These are phyloP conservation scores for Auricularia sp. DNA, from an alignment of 768 basidiomycete species.

Conservation along the genomic window DNA sequence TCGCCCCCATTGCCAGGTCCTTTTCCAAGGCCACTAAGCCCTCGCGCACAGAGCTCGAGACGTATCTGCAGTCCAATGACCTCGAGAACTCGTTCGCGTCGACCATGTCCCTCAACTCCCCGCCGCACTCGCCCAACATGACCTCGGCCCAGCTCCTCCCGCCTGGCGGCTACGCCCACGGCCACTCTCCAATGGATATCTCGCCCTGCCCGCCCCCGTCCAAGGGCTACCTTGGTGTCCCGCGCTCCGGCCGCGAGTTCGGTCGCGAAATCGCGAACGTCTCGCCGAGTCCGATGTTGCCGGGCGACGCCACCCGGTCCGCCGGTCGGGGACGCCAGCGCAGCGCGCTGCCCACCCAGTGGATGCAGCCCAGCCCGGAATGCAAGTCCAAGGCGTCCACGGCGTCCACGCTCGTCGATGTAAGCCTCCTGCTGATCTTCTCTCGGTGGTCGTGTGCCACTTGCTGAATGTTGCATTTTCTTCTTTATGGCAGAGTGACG, in stretches of 20 bases:
- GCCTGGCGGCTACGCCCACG: constrained; percentile 24
- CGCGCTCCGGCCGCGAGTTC: constrained; percentile 61
- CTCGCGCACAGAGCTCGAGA: not conserved
- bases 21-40: not conserved
- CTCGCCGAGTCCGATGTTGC: constrained; percentile 2
- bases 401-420: not conserved
- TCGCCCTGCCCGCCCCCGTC: constrained; percentile 43
- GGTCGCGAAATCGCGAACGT: constrained; percentile 67
- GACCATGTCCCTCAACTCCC: constrained; percentile 70
- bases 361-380: constrained; percentile 17
- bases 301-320: constrained; percentile 30
- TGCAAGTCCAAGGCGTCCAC: not conserved
- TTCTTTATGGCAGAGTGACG: constrained; percentile 37
- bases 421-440: constrained; percentile 13
- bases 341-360: constrained; percentile 53
- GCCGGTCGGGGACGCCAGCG: constrained; percentile 48
- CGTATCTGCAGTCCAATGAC: constrained; percentile 58
- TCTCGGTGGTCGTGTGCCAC: constrained; percentile 17
- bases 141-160: constrained; percentile 24
- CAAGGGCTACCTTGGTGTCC: constrained; percentile 29
- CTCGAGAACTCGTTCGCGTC: constrained; percentile 78
- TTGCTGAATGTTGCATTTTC: not conserved
- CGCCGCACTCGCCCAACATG: constrained; percentile 26
- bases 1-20: constrained; percentile 2
- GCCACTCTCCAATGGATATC: constrained; percentile 58